Evolutionary conservation across 169 alveolate genomes (phyloP).

Genomic region (Eimeria acervulina): DNA sequence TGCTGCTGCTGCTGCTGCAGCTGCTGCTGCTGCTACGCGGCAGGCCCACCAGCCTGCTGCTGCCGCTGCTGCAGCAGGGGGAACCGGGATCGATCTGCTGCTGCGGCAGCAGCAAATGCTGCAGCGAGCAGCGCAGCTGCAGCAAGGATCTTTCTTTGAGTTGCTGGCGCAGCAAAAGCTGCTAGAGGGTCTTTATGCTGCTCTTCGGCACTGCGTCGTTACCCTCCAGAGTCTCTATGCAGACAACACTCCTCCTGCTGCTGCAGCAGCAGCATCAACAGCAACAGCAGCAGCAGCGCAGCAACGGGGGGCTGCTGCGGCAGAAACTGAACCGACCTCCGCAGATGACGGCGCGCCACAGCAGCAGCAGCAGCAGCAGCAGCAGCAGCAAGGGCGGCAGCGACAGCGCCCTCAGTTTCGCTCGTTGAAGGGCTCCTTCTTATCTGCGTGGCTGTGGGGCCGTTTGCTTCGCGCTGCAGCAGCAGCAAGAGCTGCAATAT

Average conservation of each 20-base stretch:
- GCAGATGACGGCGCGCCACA: background rate
- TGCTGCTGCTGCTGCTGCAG: no score
- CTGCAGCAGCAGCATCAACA: conserved; percentile 17
- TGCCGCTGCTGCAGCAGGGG: background rate
- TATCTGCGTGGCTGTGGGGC: conserved; percentile 44
- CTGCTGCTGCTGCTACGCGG: background rate
- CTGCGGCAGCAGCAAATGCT: conserved; percentile 1
- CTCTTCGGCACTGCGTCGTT: conserved; percentile 63
- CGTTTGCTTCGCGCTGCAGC: background rate
- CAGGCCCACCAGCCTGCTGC: background rate
- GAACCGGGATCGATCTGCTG: background rate
- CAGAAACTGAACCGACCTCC: background rate
- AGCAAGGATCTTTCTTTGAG: conserved; percentile 82
- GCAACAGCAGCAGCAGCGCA: background rate
- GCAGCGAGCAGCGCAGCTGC: conserved; percentile 55
- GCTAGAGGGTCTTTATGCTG: conserved; percentile 73
- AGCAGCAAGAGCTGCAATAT: background rate
- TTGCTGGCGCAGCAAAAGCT: conserved; percentile 82
- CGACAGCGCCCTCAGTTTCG: background rate
- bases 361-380: conserved; percentile 52
- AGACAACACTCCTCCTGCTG: background rate
- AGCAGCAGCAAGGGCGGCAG: conserved; percentile 61
- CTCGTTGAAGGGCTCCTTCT: background rate
- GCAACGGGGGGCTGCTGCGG: conserved; percentile 1
- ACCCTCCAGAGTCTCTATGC: conserved; percentile 18